A percentile compares a stretch with the other conserved stretches of the same genome.
phyloP scores from a whole-genome alignment of 306 rosid genomes.

The Lupinus albus region DNA sequence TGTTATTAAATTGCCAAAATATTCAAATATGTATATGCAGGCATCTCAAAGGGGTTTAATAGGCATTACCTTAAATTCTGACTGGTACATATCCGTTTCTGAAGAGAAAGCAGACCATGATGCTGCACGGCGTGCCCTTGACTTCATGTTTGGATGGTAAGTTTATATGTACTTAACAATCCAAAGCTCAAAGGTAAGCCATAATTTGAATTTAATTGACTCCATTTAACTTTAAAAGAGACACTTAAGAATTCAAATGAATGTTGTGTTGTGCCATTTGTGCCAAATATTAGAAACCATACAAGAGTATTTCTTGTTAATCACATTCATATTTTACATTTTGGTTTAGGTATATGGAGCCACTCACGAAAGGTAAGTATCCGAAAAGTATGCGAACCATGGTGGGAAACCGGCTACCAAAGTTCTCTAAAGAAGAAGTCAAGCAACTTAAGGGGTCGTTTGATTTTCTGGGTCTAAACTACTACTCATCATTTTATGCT shows the following conservation, averaged over 20 bases:
- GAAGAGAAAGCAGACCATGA: slow-evolving; percentile 38
- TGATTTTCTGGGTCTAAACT: slow-evolving; percentile 51
- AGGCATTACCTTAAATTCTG: slow-evolving; percentile 54
- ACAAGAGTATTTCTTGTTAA: slow-evolving; percentile 12
- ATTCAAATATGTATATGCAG: slow-evolving; percentile 43
- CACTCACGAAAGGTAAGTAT: slow-evolving; percentile 48
- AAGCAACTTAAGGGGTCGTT: slow-evolving; percentile 44
- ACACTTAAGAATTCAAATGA: slow-evolving; percentile 3
- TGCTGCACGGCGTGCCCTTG: slow-evolving; percentile 64
- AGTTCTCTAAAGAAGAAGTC: slow-evolving; percentile 43
- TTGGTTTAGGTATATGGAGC: slow-evolving; percentile 43
- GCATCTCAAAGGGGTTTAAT: slow-evolving; percentile 63
- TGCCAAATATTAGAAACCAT: slow-evolving; percentile 8
- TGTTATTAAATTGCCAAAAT: slow-evolving; percentile 10
- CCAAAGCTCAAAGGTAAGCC: slow-evolving; percentile 19
- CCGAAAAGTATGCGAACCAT: slow-evolving; percentile 48
- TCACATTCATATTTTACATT: slow-evolving; percentile 34
- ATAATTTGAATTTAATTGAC: slow-evolving; percentile 8
- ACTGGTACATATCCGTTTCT: slow-evolving; percentile 59
- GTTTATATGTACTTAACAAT: slow-evolving; percentile 29
- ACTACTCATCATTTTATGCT: slow-evolving; percentile 49
- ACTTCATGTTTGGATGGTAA: slow-evolving; percentile 78
- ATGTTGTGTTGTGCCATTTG: slow-evolving; percentile 6
- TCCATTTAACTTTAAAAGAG: slow-evolving; percentile 19
- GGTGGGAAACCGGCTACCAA: slow-evolving; percentile 42